Percentiles rank a stretch among this genome's conserved stretches.
Conservation (phyloP, 2,329 filamentous ascomycete species). For the Sporothrix curviconia region DNA sequence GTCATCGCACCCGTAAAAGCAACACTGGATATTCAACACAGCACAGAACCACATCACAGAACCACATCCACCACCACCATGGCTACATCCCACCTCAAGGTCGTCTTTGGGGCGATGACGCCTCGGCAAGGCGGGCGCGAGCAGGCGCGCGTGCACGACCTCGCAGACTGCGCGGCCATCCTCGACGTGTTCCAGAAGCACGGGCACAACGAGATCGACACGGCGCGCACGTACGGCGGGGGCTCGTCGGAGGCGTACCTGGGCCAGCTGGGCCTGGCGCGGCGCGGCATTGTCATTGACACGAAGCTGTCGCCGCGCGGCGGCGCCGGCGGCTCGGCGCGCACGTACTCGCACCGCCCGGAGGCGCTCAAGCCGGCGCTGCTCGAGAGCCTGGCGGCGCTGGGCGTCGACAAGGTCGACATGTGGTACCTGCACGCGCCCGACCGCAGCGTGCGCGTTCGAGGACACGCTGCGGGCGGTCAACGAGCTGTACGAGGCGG, state of each 20-base stretch:
- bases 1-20: too few relatives aligned
- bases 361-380: slow-evolving; percentile 18
- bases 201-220: slow-evolving; percentile 65
- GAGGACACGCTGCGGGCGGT: slow-evolving; percentile 46
- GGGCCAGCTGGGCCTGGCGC: slow-evolving; percentile 32
- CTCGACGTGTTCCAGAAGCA: slow-evolving; percentile 59
- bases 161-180: slow-evolving; percentile 50
- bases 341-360: slow-evolving; percentile 18
- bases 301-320: slow-evolving; percentile 21
- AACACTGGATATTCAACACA: too few relatives aligned
- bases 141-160: slow-evolving; percentile 24
- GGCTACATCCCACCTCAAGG: slow-evolving; percentile 17
- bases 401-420: slow-evolving; percentile 24
- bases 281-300: slow-evolving; percentile 25
- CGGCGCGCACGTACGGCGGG: slow-evolving; percentile 57
- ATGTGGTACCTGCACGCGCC: slow-evolving; percentile 44
- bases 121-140: slow-evolving; percentile 23
- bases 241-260: slow-evolving; percentile 56
- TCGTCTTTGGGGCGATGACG: slow-evolving; percentile 28
- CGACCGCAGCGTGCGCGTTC: slow-evolving; percentile 45
- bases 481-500: slow-evolving; percentile 38
- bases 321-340: slow-evolving; percentile 7
- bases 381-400: slow-evolving; percentile 20
- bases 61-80: not conserved
- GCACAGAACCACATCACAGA: not conserved